Evolutionary conservation across 352 stramenopile genomes (phyloP).

Genomic region (Phytopythium delawarense): DNA sequence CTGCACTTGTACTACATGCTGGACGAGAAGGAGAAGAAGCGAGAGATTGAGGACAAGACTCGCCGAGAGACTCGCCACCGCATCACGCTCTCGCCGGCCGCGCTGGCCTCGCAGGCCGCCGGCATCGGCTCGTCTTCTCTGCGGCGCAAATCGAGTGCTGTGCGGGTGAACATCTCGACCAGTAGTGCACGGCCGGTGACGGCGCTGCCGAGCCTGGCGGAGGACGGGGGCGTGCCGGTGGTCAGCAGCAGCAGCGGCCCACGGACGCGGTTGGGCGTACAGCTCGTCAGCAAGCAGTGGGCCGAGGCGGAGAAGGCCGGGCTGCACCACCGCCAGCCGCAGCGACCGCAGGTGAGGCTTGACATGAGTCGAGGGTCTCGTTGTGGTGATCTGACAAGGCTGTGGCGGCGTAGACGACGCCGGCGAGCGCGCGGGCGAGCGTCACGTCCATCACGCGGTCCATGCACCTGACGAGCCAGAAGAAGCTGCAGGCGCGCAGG

Average conservation of each 20-base stretch:
- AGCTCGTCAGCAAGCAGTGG: slow-evolving; percentile 54
- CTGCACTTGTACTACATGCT: slow-evolving; percentile 62
- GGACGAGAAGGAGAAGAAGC: slow-evolving; percentile 57
- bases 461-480: slow-evolving; percentile 37
- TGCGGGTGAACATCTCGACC: background rate
- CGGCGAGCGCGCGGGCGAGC: slow-evolving; percentile 14
- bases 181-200: background rate
- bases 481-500: slow-evolving; percentile 19
- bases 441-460: slow-evolving; percentile 48
- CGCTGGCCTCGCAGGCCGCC: slow-evolving; percentile 1
- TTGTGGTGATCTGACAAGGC: background rate
- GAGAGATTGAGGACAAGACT: slow-evolving; percentile 27
- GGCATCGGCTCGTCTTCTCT: background rate
- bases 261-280: slow-evolving; percentile 28
- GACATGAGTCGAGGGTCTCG: background rate
- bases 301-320: slow-evolving; percentile 40
- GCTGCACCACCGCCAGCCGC: slow-evolving; percentile 6
- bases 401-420: slow-evolving; percentile 19
- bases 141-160: background rate
- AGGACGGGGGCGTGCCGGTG: background rate
- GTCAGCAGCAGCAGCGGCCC: too few species aligned
- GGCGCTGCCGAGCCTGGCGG: slow-evolving; percentile 1
- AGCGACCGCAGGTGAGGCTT: background rate
- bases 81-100: slow-evolving; percentile 30
- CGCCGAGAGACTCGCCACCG: slow-evolving; percentile 45